Evolutionary conservation across 805 yeast species (phyloP).

Genomic region (Kuraishia piskuri): DNA sequence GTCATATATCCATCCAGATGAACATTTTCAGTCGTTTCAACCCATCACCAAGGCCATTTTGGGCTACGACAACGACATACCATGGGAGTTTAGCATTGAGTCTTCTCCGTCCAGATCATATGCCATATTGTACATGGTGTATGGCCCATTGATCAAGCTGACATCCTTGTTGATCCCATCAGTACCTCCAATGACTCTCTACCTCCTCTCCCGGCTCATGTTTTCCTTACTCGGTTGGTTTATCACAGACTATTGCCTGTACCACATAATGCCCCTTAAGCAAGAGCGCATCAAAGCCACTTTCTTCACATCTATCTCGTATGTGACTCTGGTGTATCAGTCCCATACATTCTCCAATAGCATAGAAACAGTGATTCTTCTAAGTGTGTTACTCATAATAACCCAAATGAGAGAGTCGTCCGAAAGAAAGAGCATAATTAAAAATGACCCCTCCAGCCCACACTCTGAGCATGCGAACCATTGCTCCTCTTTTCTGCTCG

Average conservation of each 20-base stretch:
- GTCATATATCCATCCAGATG: constrained; percentile 96
- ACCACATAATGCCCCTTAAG: constrained; percentile 22
- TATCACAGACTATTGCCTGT: constrained; percentile 20
- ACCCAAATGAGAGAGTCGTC: constrained; percentile 19
- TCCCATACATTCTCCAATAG: constrained; percentile 87
- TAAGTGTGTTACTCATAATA: constrained; percentile 42
- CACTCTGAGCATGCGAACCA: neutral
- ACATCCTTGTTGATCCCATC: neutral
- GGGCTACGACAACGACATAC: constrained; percentile 35
- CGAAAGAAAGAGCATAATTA: constrained; percentile 3
- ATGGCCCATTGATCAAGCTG: constrained; percentile 51
- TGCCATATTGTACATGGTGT: constrained; percentile 56
- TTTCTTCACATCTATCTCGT: constrained; percentile 46
- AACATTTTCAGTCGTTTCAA: constrained; percentile 89
- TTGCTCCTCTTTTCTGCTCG: constrained; percentile 17
- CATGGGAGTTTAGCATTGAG: constrained; percentile 73
- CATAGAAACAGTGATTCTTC: constrained; percentile 55
- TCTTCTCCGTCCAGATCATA: constrained; percentile 59
- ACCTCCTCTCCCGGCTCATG: constrained; percentile 46
- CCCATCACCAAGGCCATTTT: constrained; percentile 38
- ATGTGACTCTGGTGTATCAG: constrained; percentile 72
- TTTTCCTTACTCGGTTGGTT: constrained; percentile 24
- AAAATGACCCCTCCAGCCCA: neutral
- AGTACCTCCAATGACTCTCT: constrained; percentile 38
- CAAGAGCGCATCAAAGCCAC: constrained; percentile 29